phyloP scores from a whole-genome alignment of 2,329 filamentous ascomycete genomes.

The Arthrobotrys musiformis region DNA sequence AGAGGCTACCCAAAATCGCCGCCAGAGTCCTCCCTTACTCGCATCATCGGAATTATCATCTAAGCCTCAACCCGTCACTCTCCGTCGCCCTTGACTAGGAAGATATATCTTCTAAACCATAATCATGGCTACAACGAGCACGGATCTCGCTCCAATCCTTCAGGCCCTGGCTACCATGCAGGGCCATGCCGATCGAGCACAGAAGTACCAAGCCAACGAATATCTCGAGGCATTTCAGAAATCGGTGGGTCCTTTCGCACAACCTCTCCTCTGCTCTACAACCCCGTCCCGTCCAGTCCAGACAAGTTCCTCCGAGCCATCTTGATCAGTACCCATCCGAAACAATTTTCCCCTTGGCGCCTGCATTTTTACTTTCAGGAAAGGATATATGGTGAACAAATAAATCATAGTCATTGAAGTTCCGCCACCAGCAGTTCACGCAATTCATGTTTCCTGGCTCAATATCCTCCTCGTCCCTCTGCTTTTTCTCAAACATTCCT shows the following conservation, averaged over 20 bases:
- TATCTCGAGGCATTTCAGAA: conserved; percentile 97
- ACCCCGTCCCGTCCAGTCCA: conserved; percentile 52
- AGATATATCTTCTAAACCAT: neutral
- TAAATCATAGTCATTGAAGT: conserved; percentile 41
- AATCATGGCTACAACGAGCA: conserved; percentile 74
- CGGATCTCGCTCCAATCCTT: conserved; percentile 84
- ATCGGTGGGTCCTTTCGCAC: conserved; percentile 74
- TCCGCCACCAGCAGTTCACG: conserved; percentile 45
- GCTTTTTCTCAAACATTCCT: conserved; percentile 29
- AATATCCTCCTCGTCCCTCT: conserved; percentile 36
- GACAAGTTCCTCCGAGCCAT: conserved; percentile 39
- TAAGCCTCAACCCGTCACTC: neutral
- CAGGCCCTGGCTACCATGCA: conserved; percentile 91
- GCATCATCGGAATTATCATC: conserved; percentile 27
- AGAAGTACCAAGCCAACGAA: conserved; percentile 90
- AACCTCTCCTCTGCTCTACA: conserved; percentile 55
- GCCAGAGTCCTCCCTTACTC: neutral
- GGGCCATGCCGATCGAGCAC: conserved; percentile 79
- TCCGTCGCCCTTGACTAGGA: neutral
- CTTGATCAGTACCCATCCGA: conserved; percentile 54
- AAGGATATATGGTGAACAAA: conserved; percentile 42
- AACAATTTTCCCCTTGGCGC: conserved; percentile 43
- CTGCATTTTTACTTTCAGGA: conserved; percentile 48
- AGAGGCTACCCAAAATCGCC: neutral
- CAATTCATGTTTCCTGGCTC: conserved; percentile 52